phyloP scores from a whole-genome alignment of 2,329 filamentous ascomycete species.

The Tolypocladium sp. region DNA sequence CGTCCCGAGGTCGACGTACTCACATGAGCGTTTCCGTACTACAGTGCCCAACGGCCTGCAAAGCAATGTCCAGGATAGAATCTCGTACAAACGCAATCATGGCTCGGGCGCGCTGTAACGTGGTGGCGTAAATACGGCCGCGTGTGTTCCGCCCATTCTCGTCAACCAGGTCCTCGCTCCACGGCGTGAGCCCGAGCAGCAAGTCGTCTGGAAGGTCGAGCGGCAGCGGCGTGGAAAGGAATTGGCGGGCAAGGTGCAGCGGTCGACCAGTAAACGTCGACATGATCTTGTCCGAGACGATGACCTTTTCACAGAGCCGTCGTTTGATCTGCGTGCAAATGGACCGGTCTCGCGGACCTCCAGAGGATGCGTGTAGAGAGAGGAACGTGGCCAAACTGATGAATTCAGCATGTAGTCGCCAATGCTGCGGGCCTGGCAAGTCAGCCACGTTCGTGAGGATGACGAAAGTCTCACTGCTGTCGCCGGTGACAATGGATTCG shows the following conservation, averaged over 20 bases:
- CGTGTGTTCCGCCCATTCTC: conserved; percentile 27
- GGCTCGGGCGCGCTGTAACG: conserved; percentile 15
- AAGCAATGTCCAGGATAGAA: conserved; percentile 18
- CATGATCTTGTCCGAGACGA: conserved; percentile 24
- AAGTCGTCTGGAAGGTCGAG: conserved; percentile 27
- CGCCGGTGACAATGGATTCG: conserved; percentile 23
- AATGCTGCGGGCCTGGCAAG: neutral
- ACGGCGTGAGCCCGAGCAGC: conserved; percentile 19
- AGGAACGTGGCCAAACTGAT: conserved; percentile 6
- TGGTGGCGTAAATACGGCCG: conserved; percentile 18
- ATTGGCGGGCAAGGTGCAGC: conserved; percentile 24
- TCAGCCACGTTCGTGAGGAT: too few species aligned
- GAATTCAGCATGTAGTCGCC: conserved; percentile 5
- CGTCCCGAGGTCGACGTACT: neutral
- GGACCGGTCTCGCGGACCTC: conserved; percentile 1
- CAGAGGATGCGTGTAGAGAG: conserved; percentile 3
- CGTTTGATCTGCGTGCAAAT: conserved; percentile 6
- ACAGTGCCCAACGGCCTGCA: conserved; percentile 1
- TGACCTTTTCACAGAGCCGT: conserved; percentile 20
- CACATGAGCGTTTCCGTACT: neutral
- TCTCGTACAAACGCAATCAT: conserved; percentile 15
- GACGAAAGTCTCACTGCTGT: conserved; percentile 19
- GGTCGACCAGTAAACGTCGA: conserved; percentile 33
- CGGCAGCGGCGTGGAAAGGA: conserved; percentile 27
- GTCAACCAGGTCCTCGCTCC: conserved; percentile 17